Conservation (phyloP, 805 yeast genomes). For the Wickerhamiella australiensis region DNA sequence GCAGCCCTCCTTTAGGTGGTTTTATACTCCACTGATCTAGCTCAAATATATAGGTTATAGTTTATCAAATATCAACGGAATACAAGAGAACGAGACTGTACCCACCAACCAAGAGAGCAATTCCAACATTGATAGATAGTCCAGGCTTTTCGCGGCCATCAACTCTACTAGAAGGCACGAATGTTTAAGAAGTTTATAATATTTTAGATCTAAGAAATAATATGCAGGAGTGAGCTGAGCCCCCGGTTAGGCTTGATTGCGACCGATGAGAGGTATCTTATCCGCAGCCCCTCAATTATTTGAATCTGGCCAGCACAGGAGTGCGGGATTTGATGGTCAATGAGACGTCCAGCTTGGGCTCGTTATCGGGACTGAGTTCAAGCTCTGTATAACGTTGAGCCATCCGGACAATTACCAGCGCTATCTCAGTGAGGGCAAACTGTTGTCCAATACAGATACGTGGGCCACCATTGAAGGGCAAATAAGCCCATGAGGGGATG, state of each 20-base stretch:
- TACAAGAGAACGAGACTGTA: too few relatives aligned
- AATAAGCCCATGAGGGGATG: slow-evolving; percentile 37
- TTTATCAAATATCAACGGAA: neutral
- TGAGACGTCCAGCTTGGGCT: neutral
- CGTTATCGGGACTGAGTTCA: slow-evolving; percentile 1
- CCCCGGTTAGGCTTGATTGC: too few relatives aligned
- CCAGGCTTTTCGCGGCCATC: too few relatives aligned
- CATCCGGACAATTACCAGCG: slow-evolving; percentile 13
- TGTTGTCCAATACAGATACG: slow-evolving; percentile 46
- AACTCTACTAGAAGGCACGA: too few relatives aligned
- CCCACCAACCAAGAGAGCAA: too few relatives aligned
- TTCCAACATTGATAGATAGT: too few relatives aligned
- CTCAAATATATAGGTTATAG: neutral
- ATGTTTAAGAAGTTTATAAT: too few relatives aligned
- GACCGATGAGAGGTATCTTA: too few relatives aligned
- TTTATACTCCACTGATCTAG: too few relatives aligned
- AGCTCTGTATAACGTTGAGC: slow-evolving; percentile 8
- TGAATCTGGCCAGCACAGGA: slow-evolving; percentile 3
- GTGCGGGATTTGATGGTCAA: slow-evolving; percentile 6
- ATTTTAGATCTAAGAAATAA: too few relatives aligned
- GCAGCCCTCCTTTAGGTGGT: neutral
- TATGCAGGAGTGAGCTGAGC: too few relatives aligned
- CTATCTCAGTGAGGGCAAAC: slow-evolving; percentile 41
- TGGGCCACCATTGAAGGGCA: slow-evolving; percentile 47
- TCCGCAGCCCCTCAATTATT: too few relatives aligned